Conservation (phyloP, 352 stramenopile species). For the Aphanomyces euteiches region DNA sequence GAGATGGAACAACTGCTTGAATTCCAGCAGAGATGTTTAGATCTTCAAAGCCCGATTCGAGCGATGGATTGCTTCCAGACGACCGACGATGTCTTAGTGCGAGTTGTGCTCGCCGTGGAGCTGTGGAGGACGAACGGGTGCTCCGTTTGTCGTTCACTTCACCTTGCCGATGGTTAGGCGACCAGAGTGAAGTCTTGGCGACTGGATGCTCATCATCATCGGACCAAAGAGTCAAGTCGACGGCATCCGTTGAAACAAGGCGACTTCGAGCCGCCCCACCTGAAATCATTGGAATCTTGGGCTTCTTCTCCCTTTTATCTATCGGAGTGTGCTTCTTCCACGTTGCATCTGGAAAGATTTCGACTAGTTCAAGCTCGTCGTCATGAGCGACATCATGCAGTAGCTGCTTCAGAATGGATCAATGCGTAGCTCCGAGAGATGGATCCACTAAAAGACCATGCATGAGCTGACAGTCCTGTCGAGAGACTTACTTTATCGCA, state of each 20-base stretch:
- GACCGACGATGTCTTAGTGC: no score
- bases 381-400: constrained; percentile 74
- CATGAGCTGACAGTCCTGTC: no score
- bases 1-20: no score
- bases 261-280: background rate
- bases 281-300: constrained; percentile 47
- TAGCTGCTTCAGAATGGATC: constrained; percentile 89
- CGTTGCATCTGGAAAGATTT: constrained; percentile 82
- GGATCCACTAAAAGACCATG: constrained; percentile 65
- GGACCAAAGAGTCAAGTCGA: constrained; percentile 64
- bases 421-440: constrained; percentile 80
- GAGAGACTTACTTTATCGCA: constrained; percentile 78
- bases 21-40: no score
- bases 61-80: no score
- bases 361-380: constrained; percentile 84
- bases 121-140: no score
- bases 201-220: constrained; percentile 55
- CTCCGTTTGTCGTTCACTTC: no score
- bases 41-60: no score
- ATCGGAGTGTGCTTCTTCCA: constrained; percentile 65
- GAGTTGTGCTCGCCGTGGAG: no score
- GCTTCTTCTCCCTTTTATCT: constrained; percentile 45
- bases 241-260: constrained; percentile 47
- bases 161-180: no score
- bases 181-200: no score